Percentiles rank a stretch among this genome's conserved stretches.
These are phyloP conservation scores for Pseudogymnoascus sp. DNA, from an alignment of 2,329 filamentous ascomycete species.

Conservation along the genomic window DNA sequence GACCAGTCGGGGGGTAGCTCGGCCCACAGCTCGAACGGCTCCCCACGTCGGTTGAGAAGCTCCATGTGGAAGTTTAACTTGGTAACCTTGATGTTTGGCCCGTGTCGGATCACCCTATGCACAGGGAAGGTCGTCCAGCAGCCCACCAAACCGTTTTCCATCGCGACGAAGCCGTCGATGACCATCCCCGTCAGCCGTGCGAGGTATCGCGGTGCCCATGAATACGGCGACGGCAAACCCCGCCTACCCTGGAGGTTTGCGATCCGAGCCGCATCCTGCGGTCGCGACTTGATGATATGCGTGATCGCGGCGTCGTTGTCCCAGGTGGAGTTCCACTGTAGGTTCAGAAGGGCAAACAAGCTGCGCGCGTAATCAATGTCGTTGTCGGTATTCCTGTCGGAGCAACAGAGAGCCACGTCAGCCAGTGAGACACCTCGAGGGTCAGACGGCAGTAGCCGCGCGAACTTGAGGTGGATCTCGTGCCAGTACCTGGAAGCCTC, in stretches of 20 bases:
- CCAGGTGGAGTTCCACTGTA: slow-evolving; percentile 15
- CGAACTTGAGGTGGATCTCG: neutral
- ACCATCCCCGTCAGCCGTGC: slow-evolving; percentile 10
- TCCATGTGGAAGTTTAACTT: too few relatives aligned
- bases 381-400: slow-evolving; percentile 9
- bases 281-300: slow-evolving; percentile 11
- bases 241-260: slow-evolving; percentile 10
- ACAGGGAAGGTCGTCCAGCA: neutral
- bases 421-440: slow-evolving; percentile 10
- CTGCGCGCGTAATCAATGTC: slow-evolving; percentile 19
- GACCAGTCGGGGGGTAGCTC: too few relatives aligned
- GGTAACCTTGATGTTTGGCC: too few relatives aligned
- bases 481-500: neutral
- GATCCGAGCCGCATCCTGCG: slow-evolving; percentile 8
- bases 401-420: slow-evolving; percentile 12
- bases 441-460: neutral
- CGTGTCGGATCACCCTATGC: neutral
- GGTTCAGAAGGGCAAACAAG: slow-evolving; percentile 14
- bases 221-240: slow-evolving; percentile 3
- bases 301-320: slow-evolving; percentile 17
- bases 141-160: too few relatives aligned
- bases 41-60: too few relatives aligned
- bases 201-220: slow-evolving; percentile 15
- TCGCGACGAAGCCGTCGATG: neutral
- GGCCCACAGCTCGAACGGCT: too few relatives aligned